Percentiles rank a stretch among this genome's conserved stretches.
phyloP scores from a whole-genome alignment of 805 yeast genomes.

The Sugiyamaella americana region DNA sequence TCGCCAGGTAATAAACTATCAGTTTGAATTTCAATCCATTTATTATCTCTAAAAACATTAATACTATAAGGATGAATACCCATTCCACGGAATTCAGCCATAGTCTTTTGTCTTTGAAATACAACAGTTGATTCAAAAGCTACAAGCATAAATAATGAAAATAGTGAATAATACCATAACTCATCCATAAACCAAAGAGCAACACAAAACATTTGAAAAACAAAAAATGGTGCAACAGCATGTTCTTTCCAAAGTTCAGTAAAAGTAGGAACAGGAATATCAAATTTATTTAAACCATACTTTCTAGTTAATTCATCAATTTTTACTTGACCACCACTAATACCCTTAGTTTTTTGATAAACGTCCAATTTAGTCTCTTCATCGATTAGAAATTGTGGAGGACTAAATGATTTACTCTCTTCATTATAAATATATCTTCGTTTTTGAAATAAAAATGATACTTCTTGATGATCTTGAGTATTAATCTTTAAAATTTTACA shows the following conservation, averaged over 20 bases:
- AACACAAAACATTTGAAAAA: slow-evolving; percentile 92
- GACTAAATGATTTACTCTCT: slow-evolving; percentile 52
- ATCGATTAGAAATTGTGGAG: slow-evolving; percentile 68
- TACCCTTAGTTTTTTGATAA: slow-evolving; percentile 53
- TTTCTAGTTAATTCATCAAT: slow-evolving; percentile 42
- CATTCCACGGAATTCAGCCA: slow-evolving; percentile 95
- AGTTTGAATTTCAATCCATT: slow-evolving; percentile 68
- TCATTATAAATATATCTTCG: slow-evolving; percentile 74
- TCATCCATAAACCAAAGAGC: slow-evolving; percentile 96
- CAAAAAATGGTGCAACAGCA: slow-evolving; percentile 97
- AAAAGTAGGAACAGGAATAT: slow-evolving; percentile 92
- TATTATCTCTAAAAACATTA: slow-evolving; percentile 59
- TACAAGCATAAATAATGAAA: slow-evolving; percentile 85
- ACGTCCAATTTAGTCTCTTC: slow-evolving; percentile 53
- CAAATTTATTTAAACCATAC: slow-evolving; percentile 84
- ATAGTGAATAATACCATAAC: slow-evolving; percentile 90
- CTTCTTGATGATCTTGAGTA: slow-evolving; percentile 54
- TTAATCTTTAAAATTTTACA: slow-evolving; percentile 50
- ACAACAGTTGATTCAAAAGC: slow-evolving; percentile 93
- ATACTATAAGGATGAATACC: slow-evolving; percentile 87
- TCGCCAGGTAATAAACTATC: slow-evolving; percentile 86
- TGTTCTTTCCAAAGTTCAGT: slow-evolving; percentile 89
- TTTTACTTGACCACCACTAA: slow-evolving; percentile 23
- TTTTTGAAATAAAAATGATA: slow-evolving; percentile 81
- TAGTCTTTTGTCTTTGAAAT: slow-evolving; percentile 89